phyloP scores from a whole-genome alignment of 495 filamentous ascomycete genomes.

The Acidiella bohemica region DNA sequence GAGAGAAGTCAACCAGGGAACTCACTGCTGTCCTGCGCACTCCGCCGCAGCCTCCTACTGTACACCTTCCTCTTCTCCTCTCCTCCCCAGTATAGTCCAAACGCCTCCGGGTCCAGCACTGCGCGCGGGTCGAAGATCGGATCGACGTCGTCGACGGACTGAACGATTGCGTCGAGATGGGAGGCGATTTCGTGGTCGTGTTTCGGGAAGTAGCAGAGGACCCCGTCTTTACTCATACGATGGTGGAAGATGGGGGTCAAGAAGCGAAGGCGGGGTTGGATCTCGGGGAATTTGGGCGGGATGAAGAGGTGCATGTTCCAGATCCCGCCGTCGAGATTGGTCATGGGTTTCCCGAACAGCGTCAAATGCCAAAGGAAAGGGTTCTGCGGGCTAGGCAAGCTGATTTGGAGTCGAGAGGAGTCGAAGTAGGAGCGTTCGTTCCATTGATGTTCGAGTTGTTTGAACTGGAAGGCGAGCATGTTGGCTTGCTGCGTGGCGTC shows the following conservation, averaged over 20 bases:
- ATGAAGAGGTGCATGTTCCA: slow-evolving; percentile 69
- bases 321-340: slow-evolving; percentile 81
- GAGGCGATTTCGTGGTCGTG: slow-evolving; percentile 64
- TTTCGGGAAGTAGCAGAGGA: slow-evolving; percentile 68
- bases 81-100: slow-evolving; percentile 75
- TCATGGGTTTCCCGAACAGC: slow-evolving; percentile 87
- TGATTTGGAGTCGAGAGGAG: slow-evolving; percentile 42
- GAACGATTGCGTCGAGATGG: slow-evolving; percentile 77
- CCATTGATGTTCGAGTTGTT: slow-evolving; percentile 45
- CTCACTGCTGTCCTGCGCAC: slow-evolving; percentile 42
- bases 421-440: slow-evolving; percentile 47
- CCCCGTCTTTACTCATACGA: slow-evolving; percentile 63
- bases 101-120: slow-evolving; percentile 74
- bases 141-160: slow-evolving; percentile 68
- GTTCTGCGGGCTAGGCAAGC: slow-evolving; percentile 52
- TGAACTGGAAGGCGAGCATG: slow-evolving; percentile 68
- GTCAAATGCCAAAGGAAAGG: slow-evolving; percentile 55
- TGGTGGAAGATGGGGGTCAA: slow-evolving; percentile 78
- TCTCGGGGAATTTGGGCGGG: slow-evolving; percentile 81
- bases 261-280: slow-evolving; percentile 74
- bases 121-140: slow-evolving; percentile 86
- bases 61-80: slow-evolving; percentile 69
- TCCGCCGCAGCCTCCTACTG: slow-evolving; percentile 58
- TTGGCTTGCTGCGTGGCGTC: slow-evolving; percentile 64
- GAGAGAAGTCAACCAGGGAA: too few relatives aligned